Percentiles rank a stretch among this genome's conserved stretches.
Evolutionary conservation across 2,329 filamentous ascomycete genomes (phyloP).

Genomic region (Parastagonospora nodorum): DNA sequence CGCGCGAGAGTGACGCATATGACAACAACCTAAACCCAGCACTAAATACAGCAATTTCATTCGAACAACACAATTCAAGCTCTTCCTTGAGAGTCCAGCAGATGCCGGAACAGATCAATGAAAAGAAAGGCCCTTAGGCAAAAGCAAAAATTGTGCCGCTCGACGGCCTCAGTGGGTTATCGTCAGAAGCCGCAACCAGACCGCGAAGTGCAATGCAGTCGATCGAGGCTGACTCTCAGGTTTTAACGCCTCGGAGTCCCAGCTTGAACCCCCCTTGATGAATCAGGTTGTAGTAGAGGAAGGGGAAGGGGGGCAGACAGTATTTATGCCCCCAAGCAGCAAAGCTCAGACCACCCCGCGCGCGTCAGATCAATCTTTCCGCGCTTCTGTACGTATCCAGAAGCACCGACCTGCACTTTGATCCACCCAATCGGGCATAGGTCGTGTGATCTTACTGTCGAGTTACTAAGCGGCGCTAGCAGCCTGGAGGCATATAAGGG

Average conservation of each 20-base stretch:
- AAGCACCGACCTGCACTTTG: no score
- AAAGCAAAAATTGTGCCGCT: not conserved
- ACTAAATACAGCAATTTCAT: not conserved
- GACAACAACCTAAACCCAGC: not conserved
- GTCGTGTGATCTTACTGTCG: no score
- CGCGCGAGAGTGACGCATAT: not conserved
- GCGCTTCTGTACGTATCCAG: no score
- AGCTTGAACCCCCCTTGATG: not conserved
- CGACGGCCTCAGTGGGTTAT: not conserved
- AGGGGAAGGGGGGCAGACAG: not conserved
- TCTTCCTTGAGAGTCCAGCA: not conserved
- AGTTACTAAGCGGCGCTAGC: no score
- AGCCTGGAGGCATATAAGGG: no score
- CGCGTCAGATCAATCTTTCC: no score
- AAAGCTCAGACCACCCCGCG: no score
- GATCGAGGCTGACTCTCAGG: not conserved
- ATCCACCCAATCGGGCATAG: no score
- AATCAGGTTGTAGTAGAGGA: not conserved
- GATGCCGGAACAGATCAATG: not conserved
- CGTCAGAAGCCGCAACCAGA: not conserved
- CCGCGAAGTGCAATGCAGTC: constrained; percentile 1
- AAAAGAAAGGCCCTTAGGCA: not conserved
- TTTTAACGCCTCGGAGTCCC: not conserved
- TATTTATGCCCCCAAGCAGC: no score
- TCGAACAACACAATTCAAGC: no score